Conservation (phyloP, 2,329 filamentous ascomycete species). For the Pseudogymnoascus sp. region DNA sequence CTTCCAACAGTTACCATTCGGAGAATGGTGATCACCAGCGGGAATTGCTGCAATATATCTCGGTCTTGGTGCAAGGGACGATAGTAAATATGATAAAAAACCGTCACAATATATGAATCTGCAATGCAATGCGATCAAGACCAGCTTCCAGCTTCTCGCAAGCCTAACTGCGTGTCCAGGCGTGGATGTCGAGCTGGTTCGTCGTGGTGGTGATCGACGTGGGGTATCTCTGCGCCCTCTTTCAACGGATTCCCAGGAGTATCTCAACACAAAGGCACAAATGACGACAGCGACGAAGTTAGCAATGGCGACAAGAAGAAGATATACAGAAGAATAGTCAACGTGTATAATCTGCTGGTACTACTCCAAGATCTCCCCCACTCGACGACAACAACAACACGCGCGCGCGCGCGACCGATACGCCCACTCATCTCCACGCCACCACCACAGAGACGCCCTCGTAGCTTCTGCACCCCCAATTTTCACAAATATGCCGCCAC, state of each 20-base stretch:
- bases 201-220: background rate
- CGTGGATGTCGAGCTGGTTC: background rate
- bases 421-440: slow-evolving; percentile 3
- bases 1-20: slow-evolving; percentile 8
- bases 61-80: background rate
- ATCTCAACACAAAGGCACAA: background rate
- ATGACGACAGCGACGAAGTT: background rate
- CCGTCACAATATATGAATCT: background rate
- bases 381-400: background rate
- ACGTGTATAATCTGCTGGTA: background rate
- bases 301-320: background rate
- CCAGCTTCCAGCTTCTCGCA: background rate
- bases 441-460: background rate
- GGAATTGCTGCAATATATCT: background rate
- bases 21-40: background rate
- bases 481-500: background rate
- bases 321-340: background rate
- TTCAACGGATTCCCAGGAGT: background rate
- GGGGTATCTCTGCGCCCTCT: background rate
- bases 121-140: background rate
- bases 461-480: slow-evolving; percentile 2
- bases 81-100: background rate
- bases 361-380: background rate
- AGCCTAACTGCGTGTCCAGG: background rate
- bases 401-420: background rate